Evolutionary conservation across 2,329 filamentous ascomycete genomes (phyloP).

Genomic region (Neofusicoccum sp.): DNA sequence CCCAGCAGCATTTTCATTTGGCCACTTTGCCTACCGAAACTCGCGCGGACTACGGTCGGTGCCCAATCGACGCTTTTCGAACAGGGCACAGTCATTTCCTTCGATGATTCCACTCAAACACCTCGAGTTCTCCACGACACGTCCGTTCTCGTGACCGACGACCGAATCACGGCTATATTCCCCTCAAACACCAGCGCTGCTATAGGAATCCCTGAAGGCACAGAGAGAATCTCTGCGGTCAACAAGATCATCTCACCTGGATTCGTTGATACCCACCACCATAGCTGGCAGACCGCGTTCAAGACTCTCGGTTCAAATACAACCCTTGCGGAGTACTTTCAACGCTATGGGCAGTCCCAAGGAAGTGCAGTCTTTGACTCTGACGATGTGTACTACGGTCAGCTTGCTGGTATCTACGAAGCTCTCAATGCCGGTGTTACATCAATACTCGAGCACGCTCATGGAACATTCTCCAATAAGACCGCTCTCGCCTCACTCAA

Average conservation of each 20-base stretch:
- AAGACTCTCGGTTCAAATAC: constrained; percentile 55
- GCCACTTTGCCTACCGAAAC: too few relatives aligned
- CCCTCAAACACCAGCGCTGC: constrained; percentile 18
- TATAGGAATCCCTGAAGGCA: constrained; percentile 28
- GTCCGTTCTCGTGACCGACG: constrained; percentile 41
- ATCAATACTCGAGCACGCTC: constrained; percentile 52
- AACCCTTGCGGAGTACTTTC: constrained; percentile 26
- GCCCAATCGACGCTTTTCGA: constrained; percentile 26
- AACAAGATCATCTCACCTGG: constrained; percentile 55
- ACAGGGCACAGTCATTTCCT: constrained; percentile 44
- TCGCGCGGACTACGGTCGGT: too few relatives aligned
- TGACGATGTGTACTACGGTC: constrained; percentile 27
- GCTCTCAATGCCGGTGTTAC: constrained; percentile 54
- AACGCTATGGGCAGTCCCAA: constrained; percentile 15
- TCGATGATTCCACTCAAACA: constrained; percentile 33
- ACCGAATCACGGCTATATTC: constrained; percentile 38
- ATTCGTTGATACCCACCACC: constrained; percentile 57
- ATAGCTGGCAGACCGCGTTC: constrained; percentile 52
- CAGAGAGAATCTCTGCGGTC: constrained; percentile 45
- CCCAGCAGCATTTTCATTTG: too few relatives aligned
- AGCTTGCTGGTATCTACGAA: constrained; percentile 46
- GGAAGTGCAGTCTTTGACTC: constrained; percentile 18
- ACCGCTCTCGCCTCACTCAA: constrained; percentile 46
- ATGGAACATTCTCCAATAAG: constrained; percentile 47
- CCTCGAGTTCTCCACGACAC: constrained; percentile 42